phyloP scores from a whole-genome alignment of 352 stramenopile species.

The Thalassiosira sp. region DNA sequence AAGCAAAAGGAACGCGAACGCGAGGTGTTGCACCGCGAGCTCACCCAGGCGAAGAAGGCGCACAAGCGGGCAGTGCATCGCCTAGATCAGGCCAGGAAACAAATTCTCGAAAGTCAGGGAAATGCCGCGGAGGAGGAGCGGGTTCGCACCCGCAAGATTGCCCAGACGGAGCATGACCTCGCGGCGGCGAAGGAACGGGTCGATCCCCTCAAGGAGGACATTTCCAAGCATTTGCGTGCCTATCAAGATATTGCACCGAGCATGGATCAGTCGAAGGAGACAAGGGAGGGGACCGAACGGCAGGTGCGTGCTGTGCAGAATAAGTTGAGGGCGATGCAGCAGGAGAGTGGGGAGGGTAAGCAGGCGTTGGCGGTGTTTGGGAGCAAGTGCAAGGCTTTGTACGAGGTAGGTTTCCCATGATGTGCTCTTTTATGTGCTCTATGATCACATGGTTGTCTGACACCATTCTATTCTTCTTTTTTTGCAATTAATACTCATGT shows the following conservation, averaged over 20 bases:
- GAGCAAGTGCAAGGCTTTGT: slow-evolving; percentile 44
- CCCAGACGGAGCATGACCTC: slow-evolving; percentile 59
- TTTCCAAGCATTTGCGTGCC: slow-evolving; percentile 25
- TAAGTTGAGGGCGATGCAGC: slow-evolving; percentile 55
- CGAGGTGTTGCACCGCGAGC: slow-evolving; percentile 55
- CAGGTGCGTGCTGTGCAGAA: slow-evolving; percentile 50
- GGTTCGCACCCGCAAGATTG: slow-evolving; percentile 37
- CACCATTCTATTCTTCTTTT: neutral
- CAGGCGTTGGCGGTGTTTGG: slow-evolving; percentile 66
- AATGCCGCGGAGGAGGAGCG: slow-evolving; percentile 66
- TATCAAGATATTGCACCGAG: slow-evolving; percentile 65
- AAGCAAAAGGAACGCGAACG: slow-evolving; percentile 64
- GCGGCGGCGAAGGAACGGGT: slow-evolving; percentile 45
- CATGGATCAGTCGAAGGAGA: slow-evolving; percentile 33
- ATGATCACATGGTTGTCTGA: too few species aligned
- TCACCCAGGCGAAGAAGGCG: slow-evolving; percentile 28
- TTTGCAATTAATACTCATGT: neutral
- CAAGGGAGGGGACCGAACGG: slow-evolving; percentile 28
- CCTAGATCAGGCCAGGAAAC: slow-evolving; percentile 58
- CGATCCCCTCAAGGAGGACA: slow-evolving; percentile 57
- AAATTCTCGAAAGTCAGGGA: slow-evolving; percentile 59
- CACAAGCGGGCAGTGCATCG: slow-evolving; percentile 41
- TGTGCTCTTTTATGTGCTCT: neutral
- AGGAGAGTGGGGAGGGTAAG: slow-evolving; percentile 40
- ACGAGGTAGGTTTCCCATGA: slow-evolving; percentile 16